Conservation (phyloP, 2,329 filamentous ascomycete genomes). For the Coniochaeta prunicola region DNA sequence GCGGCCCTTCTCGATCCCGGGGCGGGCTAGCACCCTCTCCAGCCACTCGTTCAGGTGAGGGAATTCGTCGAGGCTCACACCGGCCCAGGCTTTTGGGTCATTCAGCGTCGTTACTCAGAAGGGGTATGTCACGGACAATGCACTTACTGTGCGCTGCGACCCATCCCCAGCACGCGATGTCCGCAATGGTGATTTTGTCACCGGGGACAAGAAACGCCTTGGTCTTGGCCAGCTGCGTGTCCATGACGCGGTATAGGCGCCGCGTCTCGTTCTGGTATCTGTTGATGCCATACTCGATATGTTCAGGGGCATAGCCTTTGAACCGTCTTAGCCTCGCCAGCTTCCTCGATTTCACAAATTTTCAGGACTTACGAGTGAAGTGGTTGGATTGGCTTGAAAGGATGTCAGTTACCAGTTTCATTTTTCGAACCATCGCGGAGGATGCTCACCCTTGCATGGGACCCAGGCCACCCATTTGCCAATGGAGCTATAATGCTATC, state of each 20-base stretch:
- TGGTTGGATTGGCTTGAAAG: slow-evolving; percentile 64
- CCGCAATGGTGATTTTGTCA: slow-evolving; percentile 65
- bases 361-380: slow-evolving; percentile 51
- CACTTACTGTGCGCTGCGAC: slow-evolving; percentile 44
- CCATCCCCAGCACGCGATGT: slow-evolving; percentile 79
- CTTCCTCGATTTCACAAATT: neutral
- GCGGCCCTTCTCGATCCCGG: slow-evolving; percentile 65
- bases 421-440: neutral
- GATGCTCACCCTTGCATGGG: slow-evolving; percentile 59
- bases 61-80: slow-evolving; percentile 43
- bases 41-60: slow-evolving; percentile 73
- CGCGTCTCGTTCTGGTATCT: slow-evolving; percentile 78
- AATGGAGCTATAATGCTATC: slow-evolving; percentile 43
- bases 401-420: slow-evolving; percentile 2
- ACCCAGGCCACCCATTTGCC: slow-evolving; percentile 73
- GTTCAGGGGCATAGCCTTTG: slow-evolving; percentile 71
- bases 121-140: neutral
- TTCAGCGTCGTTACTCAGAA: neutral
- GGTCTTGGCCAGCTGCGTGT: slow-evolving; percentile 58
- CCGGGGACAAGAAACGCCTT: slow-evolving; percentile 53
- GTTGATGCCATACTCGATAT: slow-evolving; percentile 74
- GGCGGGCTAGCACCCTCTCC: slow-evolving; percentile 58
- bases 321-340: neutral
- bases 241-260: slow-evolving; percentile 72
- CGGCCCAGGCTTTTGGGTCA: slow-evolving; percentile 13